Evolutionary conservation across 306 rosid species (phyloP).

Genomic region (Sophora flavescens): DNA sequence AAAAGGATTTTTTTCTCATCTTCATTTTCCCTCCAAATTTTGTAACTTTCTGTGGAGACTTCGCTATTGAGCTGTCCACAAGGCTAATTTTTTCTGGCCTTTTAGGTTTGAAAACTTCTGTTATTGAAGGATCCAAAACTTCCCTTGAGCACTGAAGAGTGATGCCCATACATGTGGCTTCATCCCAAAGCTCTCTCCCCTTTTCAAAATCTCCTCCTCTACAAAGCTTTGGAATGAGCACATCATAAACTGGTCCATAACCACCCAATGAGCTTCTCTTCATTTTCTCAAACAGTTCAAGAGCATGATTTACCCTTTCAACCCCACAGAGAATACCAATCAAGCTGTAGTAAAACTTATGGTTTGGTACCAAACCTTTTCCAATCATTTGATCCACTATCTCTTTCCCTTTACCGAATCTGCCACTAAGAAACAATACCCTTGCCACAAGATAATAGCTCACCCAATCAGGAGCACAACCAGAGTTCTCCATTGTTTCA

Average conservation of each 20-base stretch:
- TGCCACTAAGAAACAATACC: slow-evolving; percentile 71
- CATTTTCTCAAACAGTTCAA: slow-evolving; percentile 81
- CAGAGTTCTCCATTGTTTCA: slow-evolving; percentile 65
- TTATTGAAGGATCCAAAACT: slow-evolving; percentile 80
- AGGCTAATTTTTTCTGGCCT: slow-evolving; percentile 53
- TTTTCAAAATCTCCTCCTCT: slow-evolving; percentile 76
- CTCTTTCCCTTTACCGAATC: slow-evolving; percentile 82
- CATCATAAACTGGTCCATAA: slow-evolving; percentile 85
- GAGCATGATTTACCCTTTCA: slow-evolving; percentile 75
- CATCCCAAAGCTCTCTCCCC: slow-evolving; percentile 86
- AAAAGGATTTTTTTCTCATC: slow-evolving; percentile 42
- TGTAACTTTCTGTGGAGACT: slow-evolving; percentile 43
- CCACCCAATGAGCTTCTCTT: slow-evolving; percentile 74
- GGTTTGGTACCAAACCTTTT: slow-evolving; percentile 64
- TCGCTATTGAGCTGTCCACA: slow-evolving; percentile 46
- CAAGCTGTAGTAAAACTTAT: slow-evolving; percentile 81
- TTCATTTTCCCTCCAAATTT: slow-evolving; percentile 48
- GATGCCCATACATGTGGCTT: slow-evolving; percentile 72
- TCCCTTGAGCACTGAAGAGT: slow-evolving; percentile 65
- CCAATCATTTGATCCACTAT: slow-evolving; percentile 77
- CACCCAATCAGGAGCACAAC: slow-evolving; percentile 71
- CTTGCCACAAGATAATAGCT: slow-evolving; percentile 76
- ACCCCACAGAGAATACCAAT: slow-evolving; percentile 81
- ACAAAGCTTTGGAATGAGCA: slow-evolving; percentile 81
- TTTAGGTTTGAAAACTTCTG: slow-evolving; percentile 69